Percentiles rank a stretch among this genome's conserved stretches.
Conservation (phyloP, 768 basidiomycete species). For the Pleurotus sapidus region DNA sequence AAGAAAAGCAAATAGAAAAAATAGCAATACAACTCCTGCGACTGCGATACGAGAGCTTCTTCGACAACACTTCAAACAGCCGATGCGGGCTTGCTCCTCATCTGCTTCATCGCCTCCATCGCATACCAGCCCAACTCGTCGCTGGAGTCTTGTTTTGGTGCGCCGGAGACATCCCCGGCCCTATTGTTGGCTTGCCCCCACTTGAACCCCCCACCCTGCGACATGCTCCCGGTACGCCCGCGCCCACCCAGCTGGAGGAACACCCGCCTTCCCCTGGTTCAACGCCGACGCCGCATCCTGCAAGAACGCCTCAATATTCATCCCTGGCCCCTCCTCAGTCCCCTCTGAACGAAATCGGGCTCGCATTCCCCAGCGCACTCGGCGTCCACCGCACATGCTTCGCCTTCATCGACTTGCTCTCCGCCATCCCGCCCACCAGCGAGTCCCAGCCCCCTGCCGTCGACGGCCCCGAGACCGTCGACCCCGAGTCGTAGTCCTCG, state of each 20-base stretch:
- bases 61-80: slow-evolving; percentile 6
- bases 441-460: slow-evolving; percentile 1
- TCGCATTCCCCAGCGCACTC: slow-evolving; percentile 9
- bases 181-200: background rate
- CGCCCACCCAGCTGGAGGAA: background rate
- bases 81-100: slow-evolving; percentile 12
- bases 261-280: background rate
- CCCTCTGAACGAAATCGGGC: slow-evolving; percentile 1
- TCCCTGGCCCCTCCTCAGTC: background rate
- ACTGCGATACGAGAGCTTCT: background rate
- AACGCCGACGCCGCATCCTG: background rate
- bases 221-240: background rate
- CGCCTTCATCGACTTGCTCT: slow-evolving; percentile 1
- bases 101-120: slow-evolving; percentile 11
- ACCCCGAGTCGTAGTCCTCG: slow-evolving; percentile 10
- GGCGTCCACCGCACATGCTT: slow-evolving; percentile 16
- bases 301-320: slow-evolving; percentile 4
- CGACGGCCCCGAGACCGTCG: slow-evolving; percentile 2
- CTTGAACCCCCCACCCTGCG: background rate
- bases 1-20: background rate
- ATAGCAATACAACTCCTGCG: no score
- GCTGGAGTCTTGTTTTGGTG: slow-evolving; percentile 1
- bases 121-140: slow-evolving; percentile 11
- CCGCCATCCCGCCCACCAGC: background rate
- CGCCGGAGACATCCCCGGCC: background rate